Evolutionary conservation across 257 asterid genomes (phyloP).

Genomic region (Pogostemon cablin): DNA sequence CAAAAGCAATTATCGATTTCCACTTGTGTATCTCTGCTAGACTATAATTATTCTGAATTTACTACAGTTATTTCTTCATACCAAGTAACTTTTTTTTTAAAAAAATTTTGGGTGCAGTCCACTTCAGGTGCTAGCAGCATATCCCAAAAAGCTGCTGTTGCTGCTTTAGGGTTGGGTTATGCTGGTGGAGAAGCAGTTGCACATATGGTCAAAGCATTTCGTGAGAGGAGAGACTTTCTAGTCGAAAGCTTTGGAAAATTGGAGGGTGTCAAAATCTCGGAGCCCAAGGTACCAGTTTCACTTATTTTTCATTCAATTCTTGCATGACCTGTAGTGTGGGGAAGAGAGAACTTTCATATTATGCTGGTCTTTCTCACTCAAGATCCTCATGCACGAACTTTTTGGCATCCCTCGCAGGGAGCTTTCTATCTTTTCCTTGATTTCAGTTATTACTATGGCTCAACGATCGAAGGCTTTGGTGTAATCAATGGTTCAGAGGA

Average conservation of each 20-base stretch:
- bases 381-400: background rate
- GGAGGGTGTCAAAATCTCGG: slow-evolving; percentile 79
- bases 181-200: slow-evolving; percentile 97
- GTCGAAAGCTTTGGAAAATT: slow-evolving; percentile 80
- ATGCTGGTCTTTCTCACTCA: background rate
- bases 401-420: slow-evolving; percentile 58
- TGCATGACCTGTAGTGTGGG: background rate
- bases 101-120: slow-evolving; percentile 43
- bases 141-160: slow-evolving; percentile 92
- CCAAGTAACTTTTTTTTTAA: too few relatives aligned
- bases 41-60: background rate
- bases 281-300: slow-evolving; percentile 67
- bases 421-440: slow-evolving; percentile 95
- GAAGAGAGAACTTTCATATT: background rate
- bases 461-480: slow-evolving; percentile 69
- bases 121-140: slow-evolving; percentile 99
- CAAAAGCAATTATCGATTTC: too few relatives aligned
- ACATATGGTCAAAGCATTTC: slow-evolving; percentile 84
- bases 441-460: slow-evolving; percentile 79
- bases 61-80: too few relatives aligned
- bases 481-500: slow-evolving; percentile 68
- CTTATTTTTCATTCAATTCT: background rate
- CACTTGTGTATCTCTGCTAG: too few relatives aligned
- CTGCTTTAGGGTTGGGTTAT: slow-evolving; percentile 88
- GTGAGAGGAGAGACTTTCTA: slow-evolving; percentile 82